Evolutionary conservation across 2,329 filamentous ascomycete genomes (phyloP).

Genomic region (Ceratocystis cubensis): DNA sequence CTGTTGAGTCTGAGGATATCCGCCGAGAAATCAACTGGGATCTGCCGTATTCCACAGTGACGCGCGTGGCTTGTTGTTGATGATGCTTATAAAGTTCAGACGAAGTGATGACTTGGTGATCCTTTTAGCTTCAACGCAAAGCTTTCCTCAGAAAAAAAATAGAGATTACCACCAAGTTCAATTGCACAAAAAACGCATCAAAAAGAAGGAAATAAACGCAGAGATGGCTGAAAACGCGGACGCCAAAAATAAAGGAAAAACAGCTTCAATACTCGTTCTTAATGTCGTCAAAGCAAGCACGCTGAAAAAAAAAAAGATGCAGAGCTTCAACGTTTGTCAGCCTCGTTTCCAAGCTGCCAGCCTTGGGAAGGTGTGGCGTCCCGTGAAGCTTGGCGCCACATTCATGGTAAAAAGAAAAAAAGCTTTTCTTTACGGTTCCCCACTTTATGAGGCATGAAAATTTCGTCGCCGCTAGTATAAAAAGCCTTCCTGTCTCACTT

Average conservation of each 20-base stretch:
- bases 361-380: background rate
- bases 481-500: background rate
- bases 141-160: background rate
- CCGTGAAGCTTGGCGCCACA: too few relatives aligned
- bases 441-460: background rate
- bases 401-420: background rate
- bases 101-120: background rate
- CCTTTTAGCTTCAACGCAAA: background rate
- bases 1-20: too few relatives aligned
- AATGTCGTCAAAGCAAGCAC: background rate
- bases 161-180: background rate
- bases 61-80: background rate
- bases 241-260: background rate
- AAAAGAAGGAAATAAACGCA: background rate
- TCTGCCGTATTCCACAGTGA: background rate
- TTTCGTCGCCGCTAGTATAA: conserved; percentile 8
- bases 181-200: background rate
- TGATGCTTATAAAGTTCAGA: background rate
- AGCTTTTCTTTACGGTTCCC: background rate
- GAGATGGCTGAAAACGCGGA: background rate
- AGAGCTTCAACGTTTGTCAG: conserved; percentile 4
- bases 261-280: background rate
- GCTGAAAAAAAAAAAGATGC: background rate
- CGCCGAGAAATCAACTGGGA: too few relatives aligned
- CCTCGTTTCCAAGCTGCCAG: background rate